Evolutionary conservation across 139 green algal species (phyloP), one percentile per base, ranked within the genome.

Genomic region (Tetradesmus obliquus): DNA sequence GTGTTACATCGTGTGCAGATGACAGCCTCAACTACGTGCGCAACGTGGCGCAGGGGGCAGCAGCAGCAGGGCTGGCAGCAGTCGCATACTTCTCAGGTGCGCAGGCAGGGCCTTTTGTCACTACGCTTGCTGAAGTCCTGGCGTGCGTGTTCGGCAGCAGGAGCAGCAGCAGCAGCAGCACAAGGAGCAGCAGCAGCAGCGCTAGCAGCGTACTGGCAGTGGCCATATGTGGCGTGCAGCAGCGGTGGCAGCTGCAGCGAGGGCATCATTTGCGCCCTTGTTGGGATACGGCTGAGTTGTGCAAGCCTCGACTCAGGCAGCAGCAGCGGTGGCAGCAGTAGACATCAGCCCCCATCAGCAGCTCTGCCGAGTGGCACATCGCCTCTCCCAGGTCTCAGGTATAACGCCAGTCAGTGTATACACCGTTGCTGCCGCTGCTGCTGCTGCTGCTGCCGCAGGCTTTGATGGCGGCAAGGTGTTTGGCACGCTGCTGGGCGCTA

Each of bases 1-100:
- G 17, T 24, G 17, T 19, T 45, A 45, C 32, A 45, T 45, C 32
- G 0, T 24, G 17, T 76, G 66, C 66, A 55, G 98, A 99, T 87
- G 94, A 90, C 1, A 98, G 94, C 0, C 95, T 99, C 1, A 93
- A 95, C n/a, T 72, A 51, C 1, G 93, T 98, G n/a, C 92, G 95
- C 10, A 97, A 92, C 45, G 24, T 92, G 1, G 89, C 95, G 57
- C 93, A 96, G 93, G 76, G 58, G 3, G 93, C 91, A 24, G 92
- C 82, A 20, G 83, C 93, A n/a, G 95, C 93, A 13, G 97, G 95
- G 9, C 89, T 99, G n/a, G 91, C 90, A 2, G 95, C 95, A 6
- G 45, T 93, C 2, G 93, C 92, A 7, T 95, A 92, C 82, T 89
- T 82, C 7, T 84, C 79, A 80, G 87, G 85, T 90, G n/a, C 54